Percentiles rank a stretch among this genome's conserved stretches.
phyloP scores from a whole-genome alignment of 78 protist genomes.

The Dictyostelium citrinum region DNA sequence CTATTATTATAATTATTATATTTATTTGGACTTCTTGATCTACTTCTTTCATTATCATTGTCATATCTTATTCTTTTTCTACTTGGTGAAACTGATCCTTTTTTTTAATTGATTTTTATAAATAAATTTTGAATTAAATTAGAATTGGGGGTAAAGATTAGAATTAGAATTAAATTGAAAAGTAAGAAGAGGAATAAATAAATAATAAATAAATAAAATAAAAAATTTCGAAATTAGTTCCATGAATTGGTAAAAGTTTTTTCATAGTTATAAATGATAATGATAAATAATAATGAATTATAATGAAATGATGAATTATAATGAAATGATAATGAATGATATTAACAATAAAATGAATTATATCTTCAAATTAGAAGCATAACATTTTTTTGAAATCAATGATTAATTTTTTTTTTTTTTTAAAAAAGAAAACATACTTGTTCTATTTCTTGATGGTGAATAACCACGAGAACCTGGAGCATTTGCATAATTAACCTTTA shows the following conservation, averaged over 20 bases:
- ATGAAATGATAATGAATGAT: background rate
- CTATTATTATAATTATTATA: background rate
- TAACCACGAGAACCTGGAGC: slow-evolving; percentile 31
- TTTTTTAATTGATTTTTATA: background rate
- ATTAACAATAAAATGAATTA: background rate
- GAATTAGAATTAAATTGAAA: background rate
- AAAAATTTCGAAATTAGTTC: background rate
- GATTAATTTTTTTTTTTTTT: background rate
- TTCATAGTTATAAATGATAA: background rate
- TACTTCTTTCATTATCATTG: background rate
- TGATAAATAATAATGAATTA: too few relatives aligned
- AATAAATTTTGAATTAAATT: background rate
- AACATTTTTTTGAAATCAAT: background rate
- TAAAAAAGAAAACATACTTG: background rate
- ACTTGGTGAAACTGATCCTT: slow-evolving; percentile 1
- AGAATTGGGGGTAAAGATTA: too few relatives aligned
- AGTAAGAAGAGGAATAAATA: background rate
- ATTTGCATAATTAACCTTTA: slow-evolving; percentile 47
- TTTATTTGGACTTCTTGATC: background rate
- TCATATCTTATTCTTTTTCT: background rate
- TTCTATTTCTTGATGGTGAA: background rate
- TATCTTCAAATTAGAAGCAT: background rate
- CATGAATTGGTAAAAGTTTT: background rate
- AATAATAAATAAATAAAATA: background rate
- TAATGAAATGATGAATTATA: background rate